Conservation (phyloP, 305 asterid species). For the Fraxinus platypoda region DNA sequence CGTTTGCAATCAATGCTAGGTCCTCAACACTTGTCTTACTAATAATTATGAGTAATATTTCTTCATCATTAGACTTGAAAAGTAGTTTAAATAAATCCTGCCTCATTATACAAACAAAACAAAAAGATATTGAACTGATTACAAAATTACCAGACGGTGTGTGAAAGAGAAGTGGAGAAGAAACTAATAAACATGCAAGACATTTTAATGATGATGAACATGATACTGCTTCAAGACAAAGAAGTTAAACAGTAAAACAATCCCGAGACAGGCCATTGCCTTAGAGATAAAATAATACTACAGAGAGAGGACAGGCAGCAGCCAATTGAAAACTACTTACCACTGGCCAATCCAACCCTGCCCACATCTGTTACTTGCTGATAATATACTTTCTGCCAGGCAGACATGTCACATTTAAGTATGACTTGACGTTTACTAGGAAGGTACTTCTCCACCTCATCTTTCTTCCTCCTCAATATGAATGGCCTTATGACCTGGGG, state of each 20-base stretch:
- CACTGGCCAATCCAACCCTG: slow-evolving; percentile 81
- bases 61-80: background rate
- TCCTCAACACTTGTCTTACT: background rate
- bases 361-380: slow-evolving; percentile 93
- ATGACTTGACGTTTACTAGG: slow-evolving; percentile 93
- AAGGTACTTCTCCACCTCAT: slow-evolving; percentile 94
- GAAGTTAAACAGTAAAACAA: slow-evolving; percentile 2
- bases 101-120: background rate
- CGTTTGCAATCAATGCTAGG: background rate
- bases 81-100: background rate
- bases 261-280: background rate
- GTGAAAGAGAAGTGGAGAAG: background rate
- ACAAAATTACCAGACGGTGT: background rate
- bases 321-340: slow-evolving; percentile 41
- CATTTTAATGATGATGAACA: background rate
- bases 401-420: slow-evolving; percentile 93
- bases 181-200: background rate
- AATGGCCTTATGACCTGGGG: slow-evolving; percentile 94
- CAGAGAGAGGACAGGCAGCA: background rate
- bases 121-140: background rate
- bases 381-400: slow-evolving; percentile 92
- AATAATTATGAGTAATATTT: background rate
- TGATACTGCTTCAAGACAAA: background rate
- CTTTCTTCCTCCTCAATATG: slow-evolving; percentile 94
- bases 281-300: background rate